phyloP scores from a whole-genome alignment of 192 early-diverging fungal genomes.

The Borealophlyctis nickersoniae region DNA sequence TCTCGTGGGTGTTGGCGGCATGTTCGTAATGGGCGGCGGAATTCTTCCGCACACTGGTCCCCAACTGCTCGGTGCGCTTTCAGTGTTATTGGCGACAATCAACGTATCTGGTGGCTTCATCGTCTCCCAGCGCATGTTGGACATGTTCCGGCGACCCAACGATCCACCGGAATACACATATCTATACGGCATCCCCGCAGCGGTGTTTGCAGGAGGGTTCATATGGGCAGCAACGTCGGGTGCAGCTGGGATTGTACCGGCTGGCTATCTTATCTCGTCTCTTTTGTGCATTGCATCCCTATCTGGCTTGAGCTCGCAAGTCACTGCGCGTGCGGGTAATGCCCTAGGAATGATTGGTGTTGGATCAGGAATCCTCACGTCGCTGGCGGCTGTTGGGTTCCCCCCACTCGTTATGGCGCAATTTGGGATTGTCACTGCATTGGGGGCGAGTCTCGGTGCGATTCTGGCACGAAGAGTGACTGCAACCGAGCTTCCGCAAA shows the following conservation, averaged over 20 bases:
- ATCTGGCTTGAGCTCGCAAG: constrained; percentile 25
- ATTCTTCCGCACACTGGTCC: constrained; percentile 26
- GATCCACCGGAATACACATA: constrained; percentile 39
- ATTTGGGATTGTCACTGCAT: constrained; percentile 27
- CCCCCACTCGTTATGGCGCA: constrained; percentile 28
- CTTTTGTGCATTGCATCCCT: constrained; percentile 36
- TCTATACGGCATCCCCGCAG: constrained; percentile 31
- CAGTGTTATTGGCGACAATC: constrained; percentile 34
- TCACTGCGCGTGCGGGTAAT: constrained; percentile 30
- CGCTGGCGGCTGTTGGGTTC: constrained; percentile 23
- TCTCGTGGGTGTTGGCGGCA: constrained; percentile 38
- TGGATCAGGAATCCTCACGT: constrained; percentile 20
- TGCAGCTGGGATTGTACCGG: constrained; percentile 32
- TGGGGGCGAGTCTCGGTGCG: constrained; percentile 26
- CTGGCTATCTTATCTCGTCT: constrained; percentile 31
- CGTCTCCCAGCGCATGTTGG: constrained; percentile 35
- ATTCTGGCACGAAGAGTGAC: constrained; percentile 24
- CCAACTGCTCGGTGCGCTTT: constrained; percentile 32
- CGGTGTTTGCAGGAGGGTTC: constrained; percentile 27
- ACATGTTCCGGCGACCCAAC: constrained; percentile 35
- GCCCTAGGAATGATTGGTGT: constrained; percentile 36
- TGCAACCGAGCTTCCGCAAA: constrained; percentile 37
- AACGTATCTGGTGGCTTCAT: constrained; percentile 41
- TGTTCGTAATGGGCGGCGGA: constrained; percentile 38
- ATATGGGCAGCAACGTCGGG: constrained; percentile 13